These are phyloP conservation scores for Mycena rosella DNA, from an alignment of 768 basidiomycete genomes.

Conservation along the genomic window DNA sequence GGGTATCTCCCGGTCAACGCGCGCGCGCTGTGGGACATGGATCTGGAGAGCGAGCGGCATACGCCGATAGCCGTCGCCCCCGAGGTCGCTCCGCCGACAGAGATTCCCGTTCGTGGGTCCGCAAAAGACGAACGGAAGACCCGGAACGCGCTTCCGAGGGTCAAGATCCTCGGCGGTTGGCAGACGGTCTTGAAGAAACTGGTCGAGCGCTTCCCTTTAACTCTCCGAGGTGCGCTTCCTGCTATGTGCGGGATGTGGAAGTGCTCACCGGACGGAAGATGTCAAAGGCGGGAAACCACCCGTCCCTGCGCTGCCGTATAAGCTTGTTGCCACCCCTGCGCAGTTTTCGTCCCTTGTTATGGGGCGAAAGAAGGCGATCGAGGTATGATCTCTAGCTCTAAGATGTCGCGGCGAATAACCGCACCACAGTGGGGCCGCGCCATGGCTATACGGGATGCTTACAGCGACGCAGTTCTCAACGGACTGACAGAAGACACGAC, in stretches of 20 bases:
- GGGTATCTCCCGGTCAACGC: constrained; percentile 49
- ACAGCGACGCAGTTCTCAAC: constrained; percentile 41
- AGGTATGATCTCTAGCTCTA: constrained; percentile 47
- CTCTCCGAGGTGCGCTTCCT: constrained; percentile 49
- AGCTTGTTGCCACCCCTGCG: constrained; percentile 46
- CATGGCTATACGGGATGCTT: constrained; percentile 58
- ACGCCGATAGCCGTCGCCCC: constrained; percentile 2
- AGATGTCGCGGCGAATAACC: constrained; percentile 7
- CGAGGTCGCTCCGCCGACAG: neutral
- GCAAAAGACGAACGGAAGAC: constrained; percentile 26
- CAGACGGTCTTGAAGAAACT: constrained; percentile 48
- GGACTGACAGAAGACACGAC: constrained; percentile 36
- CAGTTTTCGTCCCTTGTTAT: constrained; percentile 53
- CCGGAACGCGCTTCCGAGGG: constrained; percentile 28
- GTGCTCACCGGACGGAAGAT: constrained; percentile 38
- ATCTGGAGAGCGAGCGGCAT: constrained; percentile 21
- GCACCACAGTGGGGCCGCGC: constrained; percentile 62
- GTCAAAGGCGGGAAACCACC: constrained; percentile 41
- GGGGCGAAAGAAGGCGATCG: constrained; percentile 66
- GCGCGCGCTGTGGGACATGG: constrained; percentile 55
- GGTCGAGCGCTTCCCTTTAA: constrained; percentile 57
- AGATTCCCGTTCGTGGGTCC: neutral
- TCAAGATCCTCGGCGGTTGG: constrained; percentile 38
- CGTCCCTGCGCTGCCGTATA: constrained; percentile 54
- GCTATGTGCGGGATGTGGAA: neutral